Percentiles rank a stretch among this genome's conserved stretches.
Conservation (phyloP, 1,284 basidiomycete species). For the Cerrena zonata region DNA sequence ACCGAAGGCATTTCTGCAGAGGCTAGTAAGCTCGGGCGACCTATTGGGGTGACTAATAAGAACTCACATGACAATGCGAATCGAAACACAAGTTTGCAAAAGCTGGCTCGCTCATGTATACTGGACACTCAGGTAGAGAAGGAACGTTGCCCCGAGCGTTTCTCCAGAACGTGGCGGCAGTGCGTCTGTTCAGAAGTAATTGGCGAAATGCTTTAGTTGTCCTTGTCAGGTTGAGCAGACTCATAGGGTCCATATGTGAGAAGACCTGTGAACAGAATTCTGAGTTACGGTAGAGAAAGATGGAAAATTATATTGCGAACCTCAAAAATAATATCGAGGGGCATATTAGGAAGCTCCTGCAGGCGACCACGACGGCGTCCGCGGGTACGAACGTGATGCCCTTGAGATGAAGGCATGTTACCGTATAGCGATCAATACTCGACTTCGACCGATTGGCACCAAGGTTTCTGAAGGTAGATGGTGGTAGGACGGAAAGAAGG, state of each 20-base stretch:
- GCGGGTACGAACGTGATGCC: too few species aligned
- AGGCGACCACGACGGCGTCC: slow-evolving; percentile 1
- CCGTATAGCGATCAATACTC: too few species aligned
- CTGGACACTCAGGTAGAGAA: slow-evolving; percentile 25
- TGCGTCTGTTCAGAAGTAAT: slow-evolving; percentile 34
- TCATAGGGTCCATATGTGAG: slow-evolving; percentile 38
- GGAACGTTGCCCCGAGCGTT: slow-evolving; percentile 14
- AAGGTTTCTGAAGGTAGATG: too few species aligned
- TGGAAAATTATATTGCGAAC: slow-evolving; percentile 8
- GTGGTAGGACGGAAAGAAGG: too few species aligned
- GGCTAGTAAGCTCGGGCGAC: neutral
- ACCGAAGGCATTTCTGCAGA: neutral
- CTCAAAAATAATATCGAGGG: slow-evolving; percentile 20
- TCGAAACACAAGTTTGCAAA: slow-evolving; percentile 27
- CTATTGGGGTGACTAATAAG: neutral
- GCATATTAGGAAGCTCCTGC: slow-evolving; percentile 14
- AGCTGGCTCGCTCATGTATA: slow-evolving; percentile 29
- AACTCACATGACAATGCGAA: neutral
- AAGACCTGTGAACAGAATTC: slow-evolving; percentile 34
- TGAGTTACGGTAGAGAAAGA: neutral
- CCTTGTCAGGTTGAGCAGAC: slow-evolving; percentile 40
- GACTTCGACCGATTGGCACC: too few species aligned
- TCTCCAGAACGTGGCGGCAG: slow-evolving; percentile 39
- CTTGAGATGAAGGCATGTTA: too few species aligned
- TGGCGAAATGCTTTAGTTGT: slow-evolving; percentile 32